Evolutionary conservation across 192 early-diverging fungal genomes (phyloP), one percentile per base, ranked within the genome.

Genomic region (Coemansia sp.): DNA sequence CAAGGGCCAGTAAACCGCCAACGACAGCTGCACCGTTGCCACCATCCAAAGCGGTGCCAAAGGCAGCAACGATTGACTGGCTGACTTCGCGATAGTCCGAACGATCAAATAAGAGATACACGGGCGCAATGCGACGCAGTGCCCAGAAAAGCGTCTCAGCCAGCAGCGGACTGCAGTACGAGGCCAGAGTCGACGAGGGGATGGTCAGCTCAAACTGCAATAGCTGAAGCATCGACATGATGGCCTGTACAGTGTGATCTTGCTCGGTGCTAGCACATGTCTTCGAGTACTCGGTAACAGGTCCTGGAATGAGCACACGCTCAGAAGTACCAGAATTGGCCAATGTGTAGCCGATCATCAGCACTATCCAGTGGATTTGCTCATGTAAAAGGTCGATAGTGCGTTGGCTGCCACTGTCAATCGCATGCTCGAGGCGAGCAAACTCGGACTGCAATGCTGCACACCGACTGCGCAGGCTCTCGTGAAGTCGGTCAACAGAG

Each of bases 61-160:
- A 84, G 0, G 81, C 70, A 31, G 68, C 34, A 24, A 73, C 66
- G 31, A 79, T 73, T 5, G 74, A 68, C 44, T 49, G 47, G 49
- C 74, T 78, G 9, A 76, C 27, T 0, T 64, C 44, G 11, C 68
- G 70, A 49, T 84, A 84, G 61, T 84, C 81, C 3, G 81, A 79
- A 3, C 33, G 16, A 27, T 84, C 77, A 24, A 76, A 31, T 31
- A 84, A 47, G 3, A 84, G 29, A 66, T 84, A 84, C 43, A 84
- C 77, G 1, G 81, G 81, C 22, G 60, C 81, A 27, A 84, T 73
- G 42, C 81, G 81, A 12, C 71, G 70, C 68, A 84, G 52, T 8
- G 77, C 42, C 81, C 81, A 84, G 65, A 79, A 79, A 6, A 84
- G 69, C 38, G 81, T 84, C 57, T 84, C 81, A 1, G 76, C 77